phyloP scores from a whole-genome alignment of 768 basidiomycete species.

The Boletus rubroflammeus region DNA sequence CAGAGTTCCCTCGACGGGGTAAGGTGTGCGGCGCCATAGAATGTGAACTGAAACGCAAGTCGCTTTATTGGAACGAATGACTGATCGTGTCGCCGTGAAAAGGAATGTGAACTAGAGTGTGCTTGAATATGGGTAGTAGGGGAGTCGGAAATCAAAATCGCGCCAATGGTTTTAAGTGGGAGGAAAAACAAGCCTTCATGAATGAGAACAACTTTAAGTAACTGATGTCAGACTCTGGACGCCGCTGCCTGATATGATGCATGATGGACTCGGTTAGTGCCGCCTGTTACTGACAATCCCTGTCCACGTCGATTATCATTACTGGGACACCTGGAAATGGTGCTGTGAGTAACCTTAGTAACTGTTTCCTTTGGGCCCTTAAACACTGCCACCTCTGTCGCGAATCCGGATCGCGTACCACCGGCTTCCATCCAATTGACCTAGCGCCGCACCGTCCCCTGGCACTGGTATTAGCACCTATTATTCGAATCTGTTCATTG shows the following conservation, averaged over 20 bases:
- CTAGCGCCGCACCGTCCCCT: constrained; percentile 3
- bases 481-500: constrained; percentile 8
- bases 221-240: too few species aligned
- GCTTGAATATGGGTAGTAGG: constrained; percentile 1
- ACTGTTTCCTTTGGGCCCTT: background rate
- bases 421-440: constrained; percentile 20
- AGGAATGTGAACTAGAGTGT: background rate
- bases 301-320: background rate
- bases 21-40: constrained; percentile 17
- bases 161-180: constrained; percentile 4
- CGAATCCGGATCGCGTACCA: constrained; percentile 38
- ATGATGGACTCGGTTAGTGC: constrained; percentile 4
- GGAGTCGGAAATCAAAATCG: background rate
- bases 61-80: background rate
- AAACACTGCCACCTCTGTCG: constrained; percentile 34
- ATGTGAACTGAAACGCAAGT: background rate
- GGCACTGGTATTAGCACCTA: constrained; percentile 14
- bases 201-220: background rate
- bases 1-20: background rate
- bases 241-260: too few species aligned
- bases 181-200: background rate
- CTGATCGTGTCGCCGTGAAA: background rate
- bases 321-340: background rate
- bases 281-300: background rate
- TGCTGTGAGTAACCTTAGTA: too few species aligned